These are phyloP conservation scores for Colletotrichum melonis DNA, from an alignment of 2,329 filamentous ascomycete genomes.

Conservation along the genomic window DNA sequence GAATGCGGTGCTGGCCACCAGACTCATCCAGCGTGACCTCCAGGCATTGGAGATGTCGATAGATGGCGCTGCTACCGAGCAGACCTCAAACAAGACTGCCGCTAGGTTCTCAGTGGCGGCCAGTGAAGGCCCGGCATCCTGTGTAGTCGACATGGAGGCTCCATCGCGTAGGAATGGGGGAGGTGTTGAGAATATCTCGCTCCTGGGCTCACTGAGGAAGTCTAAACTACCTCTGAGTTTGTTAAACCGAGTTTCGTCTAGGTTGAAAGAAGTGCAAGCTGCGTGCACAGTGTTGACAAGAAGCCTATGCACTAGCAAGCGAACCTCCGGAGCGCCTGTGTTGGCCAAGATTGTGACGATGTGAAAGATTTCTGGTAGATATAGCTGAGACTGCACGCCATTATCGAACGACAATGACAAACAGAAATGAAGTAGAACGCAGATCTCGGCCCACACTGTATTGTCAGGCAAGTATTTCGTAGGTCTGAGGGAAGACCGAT, in stretches of 20 bases:
- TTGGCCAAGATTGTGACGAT: conserved; percentile 78
- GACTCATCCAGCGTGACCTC: conserved; percentile 79
- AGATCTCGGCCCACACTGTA: conserved; percentile 76
- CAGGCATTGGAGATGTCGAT: conserved; percentile 75
- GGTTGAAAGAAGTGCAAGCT: conserved; percentile 72
- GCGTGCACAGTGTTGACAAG: conserved; percentile 76
- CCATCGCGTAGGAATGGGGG: conserved; percentile 60
- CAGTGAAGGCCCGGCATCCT: conserved; percentile 64
- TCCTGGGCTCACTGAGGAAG: conserved; percentile 68
- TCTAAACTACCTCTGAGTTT: conserved; percentile 68
- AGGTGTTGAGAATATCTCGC: conserved; percentile 67
- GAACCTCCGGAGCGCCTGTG: conserved; percentile 68
- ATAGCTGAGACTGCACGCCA: conserved; percentile 74
- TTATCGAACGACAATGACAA: conserved; percentile 75
- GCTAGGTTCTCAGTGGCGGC: conserved; percentile 71
- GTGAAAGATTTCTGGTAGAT: conserved; percentile 76
- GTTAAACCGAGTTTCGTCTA: conserved; percentile 69
- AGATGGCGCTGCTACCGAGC: conserved; percentile 71
- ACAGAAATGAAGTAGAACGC: conserved; percentile 74
- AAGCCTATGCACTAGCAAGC: conserved; percentile 70
- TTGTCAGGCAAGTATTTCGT: conserved; percentile 75
- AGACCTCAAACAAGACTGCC: conserved; percentile 71
- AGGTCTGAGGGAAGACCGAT: conserved; percentile 74
- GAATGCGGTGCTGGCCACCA: conserved; percentile 78
- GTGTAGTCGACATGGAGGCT: conserved; percentile 63